Conservation (phyloP, 495 filamentous ascomycete genomes). For the Talaromyces stipitatus region DNA sequence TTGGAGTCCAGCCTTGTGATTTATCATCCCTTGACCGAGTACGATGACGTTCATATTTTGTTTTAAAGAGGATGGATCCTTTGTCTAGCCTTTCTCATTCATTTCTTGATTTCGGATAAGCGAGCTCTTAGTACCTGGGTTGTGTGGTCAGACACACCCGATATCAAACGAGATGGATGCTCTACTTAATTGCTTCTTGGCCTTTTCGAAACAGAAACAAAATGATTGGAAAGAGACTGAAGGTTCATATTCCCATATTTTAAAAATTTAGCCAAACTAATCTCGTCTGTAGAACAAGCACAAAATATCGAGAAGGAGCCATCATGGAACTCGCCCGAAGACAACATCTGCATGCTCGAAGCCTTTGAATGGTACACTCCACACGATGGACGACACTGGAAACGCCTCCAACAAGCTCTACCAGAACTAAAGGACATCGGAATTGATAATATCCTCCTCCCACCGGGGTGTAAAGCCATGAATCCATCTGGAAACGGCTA, state of each 20-base stretch:
- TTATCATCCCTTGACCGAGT: background rate
- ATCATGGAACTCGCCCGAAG: slow-evolving; percentile 26
- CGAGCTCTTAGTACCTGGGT: too few species aligned
- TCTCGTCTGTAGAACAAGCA: slow-evolving; percentile 15
- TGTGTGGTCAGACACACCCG: too few species aligned
- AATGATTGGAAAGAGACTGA: slow-evolving; percentile 3
- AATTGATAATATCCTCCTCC: slow-evolving; percentile 62
- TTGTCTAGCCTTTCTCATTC: too few species aligned
- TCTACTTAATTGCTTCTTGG: background rate
- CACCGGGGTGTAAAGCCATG: slow-evolving; percentile 66
- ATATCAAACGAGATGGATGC: background rate
- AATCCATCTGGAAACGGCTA: slow-evolving; percentile 61
- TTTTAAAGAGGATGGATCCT: background rate
- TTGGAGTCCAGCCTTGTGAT: too few species aligned
- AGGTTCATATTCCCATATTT: background rate
- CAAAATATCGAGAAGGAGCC: slow-evolving; percentile 21
- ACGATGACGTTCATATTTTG: background rate
- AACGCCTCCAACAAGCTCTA: slow-evolving; percentile 46
- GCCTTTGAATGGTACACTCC: slow-evolving; percentile 72
- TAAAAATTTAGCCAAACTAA: background rate
- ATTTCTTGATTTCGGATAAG: too few species aligned
- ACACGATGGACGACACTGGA: slow-evolving; percentile 56
- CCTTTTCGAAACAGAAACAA: background rate
- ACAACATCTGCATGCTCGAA: slow-evolving; percentile 60
- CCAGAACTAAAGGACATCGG: slow-evolving; percentile 52